Evolutionary conservation across 345 rosid species (phyloP), one percentile per base, ranked within the genome.

Genomic region (Heritiera littoralis): DNA sequence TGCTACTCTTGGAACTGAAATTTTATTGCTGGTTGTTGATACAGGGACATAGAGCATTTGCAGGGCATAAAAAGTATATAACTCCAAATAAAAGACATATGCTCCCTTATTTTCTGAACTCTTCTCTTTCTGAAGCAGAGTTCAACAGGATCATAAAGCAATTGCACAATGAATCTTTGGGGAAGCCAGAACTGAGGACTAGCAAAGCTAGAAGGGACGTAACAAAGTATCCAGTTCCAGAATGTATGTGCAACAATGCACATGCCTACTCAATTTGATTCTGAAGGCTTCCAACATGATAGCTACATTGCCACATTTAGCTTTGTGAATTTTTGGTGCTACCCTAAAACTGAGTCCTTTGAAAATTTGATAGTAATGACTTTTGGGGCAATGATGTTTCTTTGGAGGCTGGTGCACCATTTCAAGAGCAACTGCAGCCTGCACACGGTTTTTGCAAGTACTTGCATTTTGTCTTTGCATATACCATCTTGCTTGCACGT

Each of bases 21-120:
- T 78, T 45, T 68, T 43, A 6, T 17, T 40, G 35, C 12, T 74
- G 78, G 12, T 54, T 64, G 55, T 83, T 75, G 59, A 69, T 82
- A n/a, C 95, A 92, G 97, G 95, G 98, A 76, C 87, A 92, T 52
- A 81, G 95, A 45, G 98, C 94, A 13, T 95, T 84, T 85, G 93
- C 93, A 18, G 98, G 97, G 52, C 94, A 95, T 89, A 96, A 89
- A 87, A 94, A 96, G 89, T 89, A 88, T 45, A 87, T 94, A 51
- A 93, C 97, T 45, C 95, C 99, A 32, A 96, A 92, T 90, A 92
- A 96, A 86, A 86, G 95, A 69, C 98, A 94, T 12, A 92, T 94
- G 97, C 97, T 96, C 2, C 97, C 91, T 45, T 91, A 89, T 80
- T 92, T 96, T 78, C 83, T 91, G 58, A 88, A 88, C 81, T 82